Conservation (phyloP, 2,329 filamentous ascomycete genomes). For the Zopfia rhizophila region DNA sequence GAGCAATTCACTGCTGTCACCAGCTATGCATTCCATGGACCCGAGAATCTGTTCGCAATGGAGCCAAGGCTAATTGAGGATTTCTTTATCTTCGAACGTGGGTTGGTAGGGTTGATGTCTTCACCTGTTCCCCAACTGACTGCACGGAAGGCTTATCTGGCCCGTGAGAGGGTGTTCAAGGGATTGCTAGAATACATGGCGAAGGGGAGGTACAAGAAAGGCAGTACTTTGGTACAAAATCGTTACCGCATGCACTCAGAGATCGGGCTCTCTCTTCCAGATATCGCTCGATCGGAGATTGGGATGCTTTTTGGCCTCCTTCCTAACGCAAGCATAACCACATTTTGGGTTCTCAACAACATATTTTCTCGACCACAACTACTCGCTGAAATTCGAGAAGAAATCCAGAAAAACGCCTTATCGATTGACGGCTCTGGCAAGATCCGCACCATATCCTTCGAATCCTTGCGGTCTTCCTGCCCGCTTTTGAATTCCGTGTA, state of each 20-base stretch:
- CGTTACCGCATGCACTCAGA: constrained; percentile 31
- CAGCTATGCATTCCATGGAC: constrained; percentile 55
- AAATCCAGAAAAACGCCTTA: constrained; percentile 46
- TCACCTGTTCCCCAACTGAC: constrained; percentile 49
- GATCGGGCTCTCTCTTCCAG: constrained; percentile 25
- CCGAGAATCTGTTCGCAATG: constrained; percentile 54
- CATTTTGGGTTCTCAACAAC: constrained; percentile 60
- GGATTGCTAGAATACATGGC: constrained; percentile 42
- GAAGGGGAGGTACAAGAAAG: constrained; percentile 30
- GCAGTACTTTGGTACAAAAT: constrained; percentile 33
- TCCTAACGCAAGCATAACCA: constrained; percentile 55
- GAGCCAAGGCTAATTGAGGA: constrained; percentile 49
- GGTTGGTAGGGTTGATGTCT: constrained; percentile 40
- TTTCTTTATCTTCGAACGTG: constrained; percentile 57
- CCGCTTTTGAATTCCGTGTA: constrained; percentile 59
- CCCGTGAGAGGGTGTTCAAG: constrained; percentile 41
- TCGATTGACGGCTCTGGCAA: constrained; percentile 2
- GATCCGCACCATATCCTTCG: constrained; percentile 48
- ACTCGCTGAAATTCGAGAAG: constrained; percentile 52
- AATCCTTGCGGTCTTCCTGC: constrained; percentile 50
- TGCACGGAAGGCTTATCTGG: constrained; percentile 51
- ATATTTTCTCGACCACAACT: constrained; percentile 55
- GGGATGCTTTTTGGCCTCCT: constrained; percentile 47
- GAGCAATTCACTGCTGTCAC: constrained; percentile 53
- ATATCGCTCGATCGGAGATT: constrained; percentile 37